Evolutionary conservation across 108 stramenopile genomes (phyloP).

Genomic region (Asterionellopsis glacialis): DNA sequence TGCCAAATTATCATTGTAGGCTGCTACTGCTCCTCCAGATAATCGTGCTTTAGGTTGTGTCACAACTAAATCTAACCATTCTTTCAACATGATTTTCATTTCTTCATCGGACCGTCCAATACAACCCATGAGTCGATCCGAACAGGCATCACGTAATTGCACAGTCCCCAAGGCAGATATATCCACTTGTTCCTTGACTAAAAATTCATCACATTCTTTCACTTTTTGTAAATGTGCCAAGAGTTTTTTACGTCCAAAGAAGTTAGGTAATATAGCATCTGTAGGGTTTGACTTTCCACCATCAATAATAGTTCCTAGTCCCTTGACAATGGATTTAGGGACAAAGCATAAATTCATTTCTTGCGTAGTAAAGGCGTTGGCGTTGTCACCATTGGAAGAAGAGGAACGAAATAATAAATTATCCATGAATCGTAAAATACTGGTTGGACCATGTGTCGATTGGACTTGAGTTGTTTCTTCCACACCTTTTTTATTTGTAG

Average conservation of each 20-base stretch:
- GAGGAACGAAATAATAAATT: neutral
- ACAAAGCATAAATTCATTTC: constrained; percentile 5
- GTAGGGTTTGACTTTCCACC: constrained; percentile 33
- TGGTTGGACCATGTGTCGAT: neutral
- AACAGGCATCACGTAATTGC: constrained; percentile 59
- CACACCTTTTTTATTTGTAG: neutral
- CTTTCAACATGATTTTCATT: constrained; percentile 33
- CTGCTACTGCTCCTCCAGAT: too few relatives aligned
- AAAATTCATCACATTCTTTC: constrained; percentile 59
- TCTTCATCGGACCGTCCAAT: constrained; percentile 53
- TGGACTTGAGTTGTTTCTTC: constrained; percentile 3
- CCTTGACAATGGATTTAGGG: constrained; percentile 54
- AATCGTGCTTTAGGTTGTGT: constrained; percentile 23
- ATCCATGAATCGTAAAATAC: neutral
- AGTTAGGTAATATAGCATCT: constrained; percentile 46
- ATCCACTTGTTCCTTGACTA: constrained; percentile 54
- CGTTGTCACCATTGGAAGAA: neutral
- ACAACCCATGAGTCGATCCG: constrained; percentile 62
- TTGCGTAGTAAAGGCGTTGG: neutral
- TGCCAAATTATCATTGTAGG: constrained; percentile 76
- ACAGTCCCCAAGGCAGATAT: constrained; percentile 25
- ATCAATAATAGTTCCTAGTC: constrained; percentile 40
- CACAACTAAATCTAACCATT: constrained; percentile 61
- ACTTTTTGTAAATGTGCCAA: constrained; percentile 49
- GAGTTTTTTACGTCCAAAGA: constrained; percentile 53